A percentile compares a stretch with the other conserved stretches of the same genome.
Conservation (phyloP, 768 basidiomycete species). For the Lyophyllum atratum region DNA sequence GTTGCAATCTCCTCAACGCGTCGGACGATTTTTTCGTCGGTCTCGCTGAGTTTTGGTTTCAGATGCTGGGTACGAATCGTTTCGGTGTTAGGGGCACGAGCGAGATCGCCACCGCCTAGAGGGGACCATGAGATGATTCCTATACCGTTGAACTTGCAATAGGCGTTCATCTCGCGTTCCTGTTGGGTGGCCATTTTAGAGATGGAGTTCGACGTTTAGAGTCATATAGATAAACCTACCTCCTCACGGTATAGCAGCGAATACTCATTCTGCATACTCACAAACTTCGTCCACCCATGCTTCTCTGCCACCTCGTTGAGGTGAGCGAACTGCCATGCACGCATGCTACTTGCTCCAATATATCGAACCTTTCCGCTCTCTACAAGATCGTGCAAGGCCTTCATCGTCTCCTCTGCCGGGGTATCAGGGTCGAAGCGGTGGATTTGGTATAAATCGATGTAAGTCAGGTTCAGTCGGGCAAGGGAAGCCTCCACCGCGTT, state of each 20-base stretch:
- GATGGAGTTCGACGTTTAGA: not conserved
- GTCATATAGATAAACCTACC: conserved; percentile 17
- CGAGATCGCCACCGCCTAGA: conserved; percentile 37
- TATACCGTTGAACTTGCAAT: conserved; percentile 49
- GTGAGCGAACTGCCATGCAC: conserved; percentile 44
- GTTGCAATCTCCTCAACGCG: conserved; percentile 43
- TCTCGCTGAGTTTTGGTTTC: conserved; percentile 20
- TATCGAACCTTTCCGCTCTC: conserved; percentile 45
- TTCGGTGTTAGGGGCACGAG: conserved; percentile 32
- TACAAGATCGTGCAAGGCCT: conserved; percentile 47
- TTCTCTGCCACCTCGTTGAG: conserved; percentile 44
- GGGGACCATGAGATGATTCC: conserved; percentile 53
- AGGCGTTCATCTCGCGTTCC: conserved; percentile 47
- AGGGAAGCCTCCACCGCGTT: conserved; percentile 32
- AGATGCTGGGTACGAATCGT: conserved; percentile 15
- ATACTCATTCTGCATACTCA: conserved; percentile 56
- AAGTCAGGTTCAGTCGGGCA: conserved; percentile 26
- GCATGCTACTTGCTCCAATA: conserved; percentile 47
- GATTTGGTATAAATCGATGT: conserved; percentile 39
- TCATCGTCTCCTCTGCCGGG: conserved; percentile 45
- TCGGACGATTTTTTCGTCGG: conserved; percentile 32
- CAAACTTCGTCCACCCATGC: conserved; percentile 52
- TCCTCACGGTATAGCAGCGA: conserved; percentile 58
- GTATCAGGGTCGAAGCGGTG: conserved; percentile 37
- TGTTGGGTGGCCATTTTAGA: conserved; percentile 12